Base-by-base conservation (phyloP, 441 rosid species). In the Mallotus repandus region DNA sequence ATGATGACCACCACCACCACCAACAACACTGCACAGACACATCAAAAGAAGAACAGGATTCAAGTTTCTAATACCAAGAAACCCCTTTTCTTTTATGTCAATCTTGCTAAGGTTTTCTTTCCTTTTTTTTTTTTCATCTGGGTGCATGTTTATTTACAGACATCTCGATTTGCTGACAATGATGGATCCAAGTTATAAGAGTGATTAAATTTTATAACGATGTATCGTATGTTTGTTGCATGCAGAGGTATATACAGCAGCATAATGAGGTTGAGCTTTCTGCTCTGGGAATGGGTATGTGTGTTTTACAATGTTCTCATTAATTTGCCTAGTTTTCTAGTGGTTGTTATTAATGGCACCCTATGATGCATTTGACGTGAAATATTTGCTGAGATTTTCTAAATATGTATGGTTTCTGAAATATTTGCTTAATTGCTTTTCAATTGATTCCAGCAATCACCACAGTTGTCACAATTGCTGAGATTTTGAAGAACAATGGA, bases 211-310 rank as follows among this genome's bases (percentile, higher is more conserved):
- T 29, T 29, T 29, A 29, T 29, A 29, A 29, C 32, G 3, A 29
- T 29, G 32, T 29, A 29, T 1, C 2, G 32, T 2, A 29, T 29
- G 32, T 29, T 29, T 29, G 32, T 29, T 29, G 32, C 32, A 29
- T 76, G 71, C 91, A 95, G 99, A 93, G 97, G 82, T 93, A 91
- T 69, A 93, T 95, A 87, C 99, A 95, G 77, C 97, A 93, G 77
- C 82, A 89, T 83, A 79, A 84, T 69, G 98, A 95, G 82, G 95
- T 95, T 64, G 97, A 95, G 69, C 88, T 95, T 53, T 95, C 99
- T 72, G 99, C 97, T 10, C 87, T 93, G 55, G 99, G 99, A 58
- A 95, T 95, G 99, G 99, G 98, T 95, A 29, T 29, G 32, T 29
- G 2, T 29, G 32, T 29, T 29, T 29, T 29, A 29, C 32, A 29